Evolutionary conservation across 208 protist genomes (phyloP).

Genomic region (Plasmodiophora brassicae): DNA sequence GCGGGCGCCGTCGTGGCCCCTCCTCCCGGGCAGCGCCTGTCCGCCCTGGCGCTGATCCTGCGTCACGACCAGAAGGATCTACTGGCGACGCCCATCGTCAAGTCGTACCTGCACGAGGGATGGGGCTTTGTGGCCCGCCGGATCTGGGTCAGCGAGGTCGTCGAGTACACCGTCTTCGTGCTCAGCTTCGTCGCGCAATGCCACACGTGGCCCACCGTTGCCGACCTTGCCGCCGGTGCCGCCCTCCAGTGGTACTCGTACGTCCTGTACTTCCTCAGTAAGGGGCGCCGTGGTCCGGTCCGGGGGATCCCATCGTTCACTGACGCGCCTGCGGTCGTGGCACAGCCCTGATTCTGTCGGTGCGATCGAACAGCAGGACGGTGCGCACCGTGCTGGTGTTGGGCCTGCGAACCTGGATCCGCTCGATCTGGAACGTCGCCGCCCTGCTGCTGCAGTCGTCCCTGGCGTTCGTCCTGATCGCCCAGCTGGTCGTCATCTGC

Average conservation of each 20-base stretch:
- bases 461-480: not conserved
- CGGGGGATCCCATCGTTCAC: not conserved
- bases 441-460: not conserved
- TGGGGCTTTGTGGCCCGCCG: not conserved
- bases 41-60: no score
- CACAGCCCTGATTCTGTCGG: not conserved
- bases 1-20: no score
- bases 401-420: not conserved
- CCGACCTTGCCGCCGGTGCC: not conserved
- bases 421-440: not conserved
- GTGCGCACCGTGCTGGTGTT: not conserved
- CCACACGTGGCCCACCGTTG: not conserved
- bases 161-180: slow-evolving; percentile 19
- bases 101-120: not conserved
- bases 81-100: no score
- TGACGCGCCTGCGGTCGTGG: not conserved
- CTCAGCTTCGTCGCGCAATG: not conserved
- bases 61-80: no score
- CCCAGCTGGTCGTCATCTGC: not conserved
- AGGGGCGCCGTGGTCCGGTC: not conserved
- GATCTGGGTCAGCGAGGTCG: not conserved
- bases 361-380: not conserved
- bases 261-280: no score
- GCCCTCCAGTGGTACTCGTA: not conserved
- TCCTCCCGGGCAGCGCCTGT: no score